Percentiles rank a stretch among this genome's conserved stretches.
Conservation (phyloP, 106 monocot genomes). For the Xerophyta viscosa region DNA sequence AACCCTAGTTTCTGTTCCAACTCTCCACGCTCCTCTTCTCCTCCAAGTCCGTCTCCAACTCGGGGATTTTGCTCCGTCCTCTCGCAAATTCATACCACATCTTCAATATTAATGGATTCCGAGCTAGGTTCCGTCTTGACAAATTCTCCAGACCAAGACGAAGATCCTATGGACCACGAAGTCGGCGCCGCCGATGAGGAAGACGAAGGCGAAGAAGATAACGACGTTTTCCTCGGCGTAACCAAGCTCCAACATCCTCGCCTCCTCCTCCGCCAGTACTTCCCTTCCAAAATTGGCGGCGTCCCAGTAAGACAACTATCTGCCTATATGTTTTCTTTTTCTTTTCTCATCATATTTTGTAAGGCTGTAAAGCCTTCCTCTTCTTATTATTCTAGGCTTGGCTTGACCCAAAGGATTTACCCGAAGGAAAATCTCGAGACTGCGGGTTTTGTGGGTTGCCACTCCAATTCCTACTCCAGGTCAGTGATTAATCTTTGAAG, state of each 20-base stretch:
- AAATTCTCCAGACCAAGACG: too few relatives aligned
- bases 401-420: conserved; percentile 72
- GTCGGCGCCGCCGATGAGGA: conserved; percentile 25
- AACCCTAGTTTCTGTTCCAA: too few relatives aligned
- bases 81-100: too few relatives aligned
- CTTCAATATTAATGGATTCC: too few relatives aligned
- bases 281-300: conserved; percentile 89
- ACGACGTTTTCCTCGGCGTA: conserved; percentile 42
- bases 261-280: conserved; percentile 61
- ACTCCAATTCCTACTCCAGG: conserved; percentile 89
- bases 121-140: too few relatives aligned
- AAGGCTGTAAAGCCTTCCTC: too few relatives aligned
- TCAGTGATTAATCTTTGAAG: conserved; percentile 9
- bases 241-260: conserved; percentile 57
- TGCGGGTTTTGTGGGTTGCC: conserved; percentile 83
- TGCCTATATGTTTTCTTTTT: background rate
- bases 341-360: background rate
- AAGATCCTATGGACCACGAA: background rate
- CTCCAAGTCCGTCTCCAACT: too few relatives aligned
- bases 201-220: conserved; percentile 47
- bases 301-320: conserved; percentile 36
- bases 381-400: conserved; percentile 45
- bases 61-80: too few relatives aligned
- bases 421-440: conserved; percentile 28
- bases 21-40: too few relatives aligned